These are phyloP conservation scores for Rutstroemia sp. DNA, from an alignment of 2,329 filamentous ascomycete genomes.

Conservation along the genomic window DNA sequence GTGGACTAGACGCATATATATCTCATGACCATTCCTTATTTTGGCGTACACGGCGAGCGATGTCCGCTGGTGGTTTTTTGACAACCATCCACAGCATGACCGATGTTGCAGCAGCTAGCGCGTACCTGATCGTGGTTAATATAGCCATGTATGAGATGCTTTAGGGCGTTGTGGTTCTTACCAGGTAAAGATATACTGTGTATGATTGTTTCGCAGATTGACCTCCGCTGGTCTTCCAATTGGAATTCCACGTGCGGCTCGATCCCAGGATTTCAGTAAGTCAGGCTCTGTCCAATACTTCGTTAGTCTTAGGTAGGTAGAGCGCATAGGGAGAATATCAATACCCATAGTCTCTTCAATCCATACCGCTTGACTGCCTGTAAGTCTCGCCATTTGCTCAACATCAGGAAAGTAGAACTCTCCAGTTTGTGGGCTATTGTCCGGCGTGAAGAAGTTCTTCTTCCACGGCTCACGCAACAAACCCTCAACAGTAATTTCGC, in stretches of 20 bases:
- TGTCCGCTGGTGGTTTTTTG: conserved; percentile 72
- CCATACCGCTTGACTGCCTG: conserved; percentile 84
- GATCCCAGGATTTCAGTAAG: conserved; percentile 66
- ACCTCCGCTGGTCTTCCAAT: conserved; percentile 85
- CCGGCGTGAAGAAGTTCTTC: conserved; percentile 96
- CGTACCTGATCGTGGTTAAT: conserved; percentile 57
- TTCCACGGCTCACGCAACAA: conserved; percentile 85
- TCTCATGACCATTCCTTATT: conserved; percentile 62
- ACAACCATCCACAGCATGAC: conserved; percentile 97
- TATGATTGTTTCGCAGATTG: conserved; percentile 91
- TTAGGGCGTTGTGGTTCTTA: conserved; percentile 40
- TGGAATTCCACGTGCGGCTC: conserved; percentile 74
- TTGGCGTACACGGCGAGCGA: conserved; percentile 66
- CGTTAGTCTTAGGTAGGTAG: not conserved
- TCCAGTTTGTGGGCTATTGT: conserved; percentile 73
- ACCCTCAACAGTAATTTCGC: conserved; percentile 73
- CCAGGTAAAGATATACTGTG: conserved; percentile 99
- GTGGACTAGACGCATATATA: conserved; percentile 31
- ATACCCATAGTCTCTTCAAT: conserved; percentile 91
- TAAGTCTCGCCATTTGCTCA: conserved; percentile 75
- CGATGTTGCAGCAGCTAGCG: conserved; percentile 72
- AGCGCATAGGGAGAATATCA: conserved; percentile 17
- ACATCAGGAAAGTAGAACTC: conserved; percentile 97
- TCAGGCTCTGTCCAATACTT: conserved; percentile 57
- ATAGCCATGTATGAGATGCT: not conserved